Evolutionary conservation across 2,329 filamentous ascomycete species (phyloP), one percentile per base, ranked within the genome.

Genomic region (Passalora sequoiae): DNA sequence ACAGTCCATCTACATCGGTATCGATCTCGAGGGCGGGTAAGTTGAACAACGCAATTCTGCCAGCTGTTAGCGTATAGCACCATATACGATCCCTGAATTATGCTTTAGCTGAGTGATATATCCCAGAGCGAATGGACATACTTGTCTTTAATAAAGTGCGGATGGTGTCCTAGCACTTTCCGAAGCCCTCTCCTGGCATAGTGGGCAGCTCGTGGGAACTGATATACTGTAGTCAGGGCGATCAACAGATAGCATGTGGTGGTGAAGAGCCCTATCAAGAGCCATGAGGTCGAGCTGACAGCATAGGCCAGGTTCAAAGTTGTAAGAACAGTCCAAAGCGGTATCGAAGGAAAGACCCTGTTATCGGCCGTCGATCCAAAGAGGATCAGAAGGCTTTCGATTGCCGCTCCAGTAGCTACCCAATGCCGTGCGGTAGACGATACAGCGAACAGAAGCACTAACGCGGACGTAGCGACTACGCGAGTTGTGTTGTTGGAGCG

Each of bases 1-100:
- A 69, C 13, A 77, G 58, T 0, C 74, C 75, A 49, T 73, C 66
- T 10, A 76, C 71, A 19, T 75, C 71, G 0, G 69, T 73, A 50
- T 77, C 74, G 31, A 77, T 76, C 51, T 77, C 74, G 40, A 77
- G 55, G 1, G 73, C 74, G 0, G 75, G 72, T 5, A 74, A 54
- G 38, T 71, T 65, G 49, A 73, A 73, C 40, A 72, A 60, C 3
- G 71, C 72, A 43, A 77, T 65, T n/a, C 33, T 36, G n/a, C 33
- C 33, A 20, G 33, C 17, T 24, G 33, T 36, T 24, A 36, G 33
- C 33, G 24, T 20, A 24, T 36, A 13, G 24, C 19, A 20, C 33
- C 33, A 36, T 12, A 20, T 21, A 12, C 7, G 19, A 12, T 24
- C 17, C 33, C 33, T 36, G 33, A 17, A 27, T 13, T 21, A 15